Percentiles rank a stretch among this genome's conserved stretches.
These are phyloP conservation scores for Beauveria varroae DNA, from an alignment of 2,329 filamentous ascomycete species.

Conservation along the genomic window DNA sequence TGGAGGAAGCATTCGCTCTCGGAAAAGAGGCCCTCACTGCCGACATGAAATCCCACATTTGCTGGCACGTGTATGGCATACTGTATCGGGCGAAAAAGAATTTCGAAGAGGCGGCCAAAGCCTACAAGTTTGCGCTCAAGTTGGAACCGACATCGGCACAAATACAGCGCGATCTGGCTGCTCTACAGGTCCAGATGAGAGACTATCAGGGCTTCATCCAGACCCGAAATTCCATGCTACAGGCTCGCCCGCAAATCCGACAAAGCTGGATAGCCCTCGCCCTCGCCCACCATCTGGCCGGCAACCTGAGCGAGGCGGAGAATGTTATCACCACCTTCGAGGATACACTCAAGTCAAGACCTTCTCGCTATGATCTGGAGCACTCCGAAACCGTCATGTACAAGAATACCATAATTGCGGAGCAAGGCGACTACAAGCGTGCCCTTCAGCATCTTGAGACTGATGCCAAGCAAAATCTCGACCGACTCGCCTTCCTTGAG, in stretches of 20 bases:
- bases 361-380: slow-evolving; percentile 73
- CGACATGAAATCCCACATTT: slow-evolving; percentile 98
- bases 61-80: slow-evolving; percentile 97
- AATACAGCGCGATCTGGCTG: slow-evolving; percentile 88
- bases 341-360: slow-evolving; percentile 78
- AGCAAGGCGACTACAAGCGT: slow-evolving; percentile 73
- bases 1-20: slow-evolving; percentile 87
- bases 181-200: slow-evolving; percentile 92
- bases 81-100: slow-evolving; percentile 93
- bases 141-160: slow-evolving; percentile 91
- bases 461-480: slow-evolving; percentile 69
- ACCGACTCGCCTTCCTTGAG: slow-evolving; percentile 80
- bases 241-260: slow-evolving; percentile 70
- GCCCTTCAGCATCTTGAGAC: slow-evolving; percentile 81
- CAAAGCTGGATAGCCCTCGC: slow-evolving; percentile 98
- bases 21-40: slow-evolving; percentile 88
- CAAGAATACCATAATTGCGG: slow-evolving; percentile 90
- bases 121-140: slow-evolving; percentile 90
- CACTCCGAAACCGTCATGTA: slow-evolving; percentile 92
- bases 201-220: slow-evolving; percentile 92
- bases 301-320: slow-evolving; percentile 78
- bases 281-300: slow-evolving; percentile 85
- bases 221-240: slow-evolving; percentile 81
- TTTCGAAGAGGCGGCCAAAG: slow-evolving; percentile 98
- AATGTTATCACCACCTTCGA: slow-evolving; percentile 88